These are phyloP conservation scores for Naegleria fowleri DNA, from an alignment of 208 protist genomes.

Conservation along the genomic window DNA sequence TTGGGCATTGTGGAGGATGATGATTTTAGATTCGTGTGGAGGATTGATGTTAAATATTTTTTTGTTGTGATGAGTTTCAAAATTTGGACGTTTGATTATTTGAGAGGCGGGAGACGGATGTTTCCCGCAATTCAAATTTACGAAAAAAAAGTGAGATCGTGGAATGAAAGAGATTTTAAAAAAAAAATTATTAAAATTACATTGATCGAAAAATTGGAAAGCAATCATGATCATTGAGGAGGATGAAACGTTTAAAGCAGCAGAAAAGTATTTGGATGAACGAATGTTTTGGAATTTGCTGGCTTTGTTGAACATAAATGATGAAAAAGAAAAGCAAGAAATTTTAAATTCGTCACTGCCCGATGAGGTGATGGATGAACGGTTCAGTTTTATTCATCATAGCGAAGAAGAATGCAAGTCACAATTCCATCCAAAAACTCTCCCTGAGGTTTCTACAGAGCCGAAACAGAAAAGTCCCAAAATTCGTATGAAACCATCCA, in stretches of 20 bases:
- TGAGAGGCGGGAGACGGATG: too few relatives aligned
- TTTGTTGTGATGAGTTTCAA: not conserved
- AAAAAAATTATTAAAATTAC: too few relatives aligned
- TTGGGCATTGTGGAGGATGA: conserved; percentile 40
- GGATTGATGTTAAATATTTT: not conserved
- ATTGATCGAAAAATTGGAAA: not conserved
- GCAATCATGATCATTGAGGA: too few relatives aligned
- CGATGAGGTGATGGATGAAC: not conserved
- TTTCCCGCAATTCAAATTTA: too few relatives aligned
- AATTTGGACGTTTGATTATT: not conserved
- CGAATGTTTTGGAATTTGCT: not conserved
- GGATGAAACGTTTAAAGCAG: not conserved
- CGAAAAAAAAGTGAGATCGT: too few relatives aligned
- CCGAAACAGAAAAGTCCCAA: not conserved
- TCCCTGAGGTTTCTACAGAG: not conserved
- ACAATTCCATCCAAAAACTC: not conserved
- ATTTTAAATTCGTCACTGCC: not conserved
- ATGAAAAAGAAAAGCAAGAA: not conserved
- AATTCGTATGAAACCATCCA: not conserved
- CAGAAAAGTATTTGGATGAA: not conserved
- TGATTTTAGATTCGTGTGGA: not conserved
- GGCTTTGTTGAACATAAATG: not conserved
- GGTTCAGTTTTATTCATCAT: not conserved
- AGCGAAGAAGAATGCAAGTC: not conserved
- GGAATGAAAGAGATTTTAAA: too few relatives aligned